These are phyloP conservation scores for Carallia brachiata DNA, from an alignment of 345 rosid genomes.

Conservation along the genomic window DNA sequence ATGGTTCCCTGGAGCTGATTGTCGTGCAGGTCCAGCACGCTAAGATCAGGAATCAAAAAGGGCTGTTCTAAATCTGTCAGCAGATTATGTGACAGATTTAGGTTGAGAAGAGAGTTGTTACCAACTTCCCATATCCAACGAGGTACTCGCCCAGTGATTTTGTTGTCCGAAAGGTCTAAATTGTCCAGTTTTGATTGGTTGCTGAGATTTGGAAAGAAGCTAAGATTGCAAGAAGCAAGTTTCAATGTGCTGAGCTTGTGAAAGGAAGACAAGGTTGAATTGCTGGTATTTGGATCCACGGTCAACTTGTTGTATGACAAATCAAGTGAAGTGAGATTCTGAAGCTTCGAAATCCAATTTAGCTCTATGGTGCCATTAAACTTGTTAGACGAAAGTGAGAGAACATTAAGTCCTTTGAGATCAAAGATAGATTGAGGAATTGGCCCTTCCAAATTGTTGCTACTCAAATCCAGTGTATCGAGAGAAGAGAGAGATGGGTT, in stretches of 20 bases:
- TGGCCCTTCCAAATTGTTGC: constrained; percentile 2
- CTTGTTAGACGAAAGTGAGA: not conserved
- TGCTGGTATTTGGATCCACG: not conserved
- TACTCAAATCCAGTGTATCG: not conserved
- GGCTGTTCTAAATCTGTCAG: not conserved
- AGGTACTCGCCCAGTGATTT: not conserved
- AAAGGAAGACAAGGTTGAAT: not conserved
- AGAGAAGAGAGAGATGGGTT: no score
- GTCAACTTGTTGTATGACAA: constrained; percentile 16
- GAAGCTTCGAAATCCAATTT: not conserved
- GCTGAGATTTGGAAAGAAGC: not conserved
- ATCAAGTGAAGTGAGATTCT: constrained; percentile 23
- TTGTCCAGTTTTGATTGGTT: not conserved
- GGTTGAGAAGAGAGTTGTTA: not conserved
- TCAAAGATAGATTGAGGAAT: not conserved
- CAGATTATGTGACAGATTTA: not conserved
- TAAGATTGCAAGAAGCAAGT: not conserved
- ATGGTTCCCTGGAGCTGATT: not conserved
- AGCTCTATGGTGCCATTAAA: not conserved
- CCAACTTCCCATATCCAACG: not conserved
- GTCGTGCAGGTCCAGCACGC: not conserved
- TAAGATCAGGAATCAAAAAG: not conserved
- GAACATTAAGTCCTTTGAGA: not conserved
- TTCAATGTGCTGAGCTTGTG: not conserved
- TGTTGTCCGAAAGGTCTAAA: not conserved